Percentiles rank a stretch among this genome's conserved stretches.
Evolutionary conservation across 1,284 basidiomycete species (phyloP).

Genomic region (Trichosporon sp.): DNA sequence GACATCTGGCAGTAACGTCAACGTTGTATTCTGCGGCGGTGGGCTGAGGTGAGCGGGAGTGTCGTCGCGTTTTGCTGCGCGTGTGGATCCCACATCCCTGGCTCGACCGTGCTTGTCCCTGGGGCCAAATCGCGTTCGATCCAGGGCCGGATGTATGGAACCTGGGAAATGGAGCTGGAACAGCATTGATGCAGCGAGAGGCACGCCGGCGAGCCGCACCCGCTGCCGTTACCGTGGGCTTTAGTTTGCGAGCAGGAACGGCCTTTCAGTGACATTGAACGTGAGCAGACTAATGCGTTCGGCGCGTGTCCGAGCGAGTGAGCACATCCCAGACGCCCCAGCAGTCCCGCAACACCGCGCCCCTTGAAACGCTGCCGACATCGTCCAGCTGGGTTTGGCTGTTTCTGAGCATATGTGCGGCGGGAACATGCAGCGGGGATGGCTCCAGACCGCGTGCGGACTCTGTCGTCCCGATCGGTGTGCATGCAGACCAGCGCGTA

Average conservation of each 20-base stretch:
- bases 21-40: no score
- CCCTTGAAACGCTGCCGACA: constrained; percentile 4
- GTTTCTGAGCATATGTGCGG: neutral
- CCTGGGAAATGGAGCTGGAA: neutral
- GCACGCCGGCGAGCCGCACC: neutral
- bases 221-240: neutral
- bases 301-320: no score
- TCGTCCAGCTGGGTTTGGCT: neutral
- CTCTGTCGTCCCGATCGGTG: neutral
- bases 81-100: neutral
- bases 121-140: neutral
- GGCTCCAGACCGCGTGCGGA: neutral
- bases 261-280: no score
- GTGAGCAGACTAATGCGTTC: no score
- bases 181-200: neutral
- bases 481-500: neutral
- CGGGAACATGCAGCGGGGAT: neutral
- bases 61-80: neutral
- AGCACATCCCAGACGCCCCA: neutral
- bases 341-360: neutral
- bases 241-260: no score
- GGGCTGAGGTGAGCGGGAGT: neutral
- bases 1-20: neutral
- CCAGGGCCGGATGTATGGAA: neutral
- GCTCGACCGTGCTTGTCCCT: neutral